Evolutionary conservation across 495 filamentous ascomycete species (phyloP), one percentile per base, ranked within the genome.

Genomic region (Pseudoneurospora amorphoporcata): DNA sequence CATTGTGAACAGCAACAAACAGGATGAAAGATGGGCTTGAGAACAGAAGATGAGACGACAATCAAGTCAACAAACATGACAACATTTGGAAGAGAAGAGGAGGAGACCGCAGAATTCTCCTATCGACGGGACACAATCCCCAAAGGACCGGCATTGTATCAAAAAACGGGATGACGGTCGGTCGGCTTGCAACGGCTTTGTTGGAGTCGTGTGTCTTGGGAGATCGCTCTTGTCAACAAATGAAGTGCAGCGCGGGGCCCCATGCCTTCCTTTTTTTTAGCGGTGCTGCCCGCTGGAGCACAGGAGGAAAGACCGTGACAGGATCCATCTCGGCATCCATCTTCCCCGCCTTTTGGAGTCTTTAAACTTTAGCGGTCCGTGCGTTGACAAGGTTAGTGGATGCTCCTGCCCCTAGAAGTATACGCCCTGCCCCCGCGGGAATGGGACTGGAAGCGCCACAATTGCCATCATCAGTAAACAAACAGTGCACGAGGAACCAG

Each of bases 181-280:
- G 39, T 37, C 77, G 78, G 78, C 76, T 79, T 79, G 75, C 78
- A 69, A 69, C 78, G 78, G 78, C 78, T 79, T 79, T 79, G 75
- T 39, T 47, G 17, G 42, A 37, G 53, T 16, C n/a, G 23, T 39
- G 9, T 39, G 9, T 23, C 68, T 69, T 17, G 72, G 45, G 23
- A 29, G 45, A 23, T 47, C 43, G n/a, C 45, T 47, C n/a, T 47
- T 61, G 53, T 61, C 29, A 61, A 32, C 65, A 14, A 69, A 29
- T 38, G 47, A 61, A 61, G 23, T 43, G 23, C 40, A 53, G 58
- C 37, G 43, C 29, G 72, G 53, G 38, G 41, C 68, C 71, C 32
- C 68, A 42, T 43, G 38, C 37, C 53, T 61, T 29, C 53, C 47
- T 23, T 32, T 61, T 32, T 61, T 16, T 61, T 61, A 61, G 53